Conservation (phyloP, 805 yeast genomes). For the Starmerella apis region DNA sequence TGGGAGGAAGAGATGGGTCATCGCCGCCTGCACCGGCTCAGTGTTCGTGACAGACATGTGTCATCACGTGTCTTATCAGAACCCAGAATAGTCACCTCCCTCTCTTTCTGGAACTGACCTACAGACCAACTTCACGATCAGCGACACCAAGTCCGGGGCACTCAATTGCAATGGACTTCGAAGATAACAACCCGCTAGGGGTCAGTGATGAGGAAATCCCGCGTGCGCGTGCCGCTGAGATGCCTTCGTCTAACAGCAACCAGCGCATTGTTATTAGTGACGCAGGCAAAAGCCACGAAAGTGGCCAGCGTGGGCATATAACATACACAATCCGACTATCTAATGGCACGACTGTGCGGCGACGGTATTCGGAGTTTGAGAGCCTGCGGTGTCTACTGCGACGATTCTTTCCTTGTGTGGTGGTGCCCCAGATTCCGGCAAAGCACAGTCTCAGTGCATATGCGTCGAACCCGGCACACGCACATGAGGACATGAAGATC, state of each 20-base stretch:
- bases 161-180: slow-evolving; percentile 31
- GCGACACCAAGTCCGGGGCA: neutral
- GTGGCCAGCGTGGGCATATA: slow-evolving; percentile 62
- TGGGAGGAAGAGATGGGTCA: too few species aligned
- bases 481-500: slow-evolving; percentile 35
- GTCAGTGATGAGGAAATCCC: slow-evolving; percentile 26
- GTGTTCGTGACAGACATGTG: neutral
- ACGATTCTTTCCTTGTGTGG: slow-evolving; percentile 63
- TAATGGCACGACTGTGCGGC: slow-evolving; percentile 53
- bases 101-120: neutral
- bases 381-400: slow-evolving; percentile 60
- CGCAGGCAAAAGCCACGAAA: slow-evolving; percentile 80
- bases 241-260: slow-evolving; percentile 4
- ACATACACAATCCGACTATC: slow-evolving; percentile 63
- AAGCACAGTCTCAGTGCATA: slow-evolving; percentile 53
- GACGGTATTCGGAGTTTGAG: slow-evolving; percentile 90
- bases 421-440: slow-evolving; percentile 91
- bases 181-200: slow-evolving; percentile 39
- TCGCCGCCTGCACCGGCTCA: neutral
- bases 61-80: slow-evolving; percentile 2
- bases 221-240: slow-evolving; percentile 7
- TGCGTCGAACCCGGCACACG: slow-evolving; percentile 38
- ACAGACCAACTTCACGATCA: neutral
- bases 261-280: slow-evolving; percentile 43
- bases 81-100: slow-evolving; percentile 2